Conservation (phyloP, 1,139 yeast species). For the Yamadazyma blattariae region DNA sequence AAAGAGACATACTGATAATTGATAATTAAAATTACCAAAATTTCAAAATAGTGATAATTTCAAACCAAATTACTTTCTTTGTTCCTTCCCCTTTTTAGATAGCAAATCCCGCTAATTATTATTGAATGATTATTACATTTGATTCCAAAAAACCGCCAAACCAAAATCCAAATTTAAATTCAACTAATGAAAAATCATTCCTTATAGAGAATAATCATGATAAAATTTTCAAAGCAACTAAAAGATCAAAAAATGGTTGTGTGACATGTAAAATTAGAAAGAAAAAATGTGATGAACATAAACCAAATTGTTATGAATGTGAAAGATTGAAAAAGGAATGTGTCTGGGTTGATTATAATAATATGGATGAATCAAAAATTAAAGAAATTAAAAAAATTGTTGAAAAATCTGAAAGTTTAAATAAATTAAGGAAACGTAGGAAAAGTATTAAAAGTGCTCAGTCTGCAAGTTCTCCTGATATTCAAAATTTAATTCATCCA, state of each 20-base stretch:
- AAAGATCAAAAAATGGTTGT: slow-evolving; percentile 58
- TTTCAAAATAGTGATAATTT: too few relatives aligned
- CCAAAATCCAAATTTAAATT: neutral
- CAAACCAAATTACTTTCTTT: too few relatives aligned
- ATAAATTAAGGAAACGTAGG: slow-evolving; percentile 34
- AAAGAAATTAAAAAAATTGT: slow-evolving; percentile 16
- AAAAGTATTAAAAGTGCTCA: neutral
- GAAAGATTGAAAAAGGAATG: slow-evolving; percentile 52
- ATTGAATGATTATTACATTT: slow-evolving; percentile 13
- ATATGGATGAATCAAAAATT: slow-evolving; percentile 11
- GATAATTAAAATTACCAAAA: too few relatives aligned
- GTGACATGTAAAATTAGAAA: slow-evolving; percentile 68
- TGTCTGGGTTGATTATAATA: slow-evolving; percentile 32
- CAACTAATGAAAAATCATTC: slow-evolving; percentile 1
- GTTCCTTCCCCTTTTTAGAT: too few relatives aligned
- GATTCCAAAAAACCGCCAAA: slow-evolving; percentile 9
- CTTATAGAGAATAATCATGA: slow-evolving; percentile 1
- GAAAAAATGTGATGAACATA: slow-evolving; percentile 67
- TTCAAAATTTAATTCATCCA: neutral
- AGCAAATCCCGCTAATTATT: too few relatives aligned
- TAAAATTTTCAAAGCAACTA: slow-evolving; percentile 9
- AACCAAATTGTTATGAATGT: slow-evolving; percentile 64
- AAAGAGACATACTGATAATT: too few relatives aligned
- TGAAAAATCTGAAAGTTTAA: slow-evolving; percentile 27
- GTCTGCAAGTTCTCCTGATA: slow-evolving; percentile 5